Conservation (phyloP, 345 rosid genomes). For the Sonneratia alba region DNA sequence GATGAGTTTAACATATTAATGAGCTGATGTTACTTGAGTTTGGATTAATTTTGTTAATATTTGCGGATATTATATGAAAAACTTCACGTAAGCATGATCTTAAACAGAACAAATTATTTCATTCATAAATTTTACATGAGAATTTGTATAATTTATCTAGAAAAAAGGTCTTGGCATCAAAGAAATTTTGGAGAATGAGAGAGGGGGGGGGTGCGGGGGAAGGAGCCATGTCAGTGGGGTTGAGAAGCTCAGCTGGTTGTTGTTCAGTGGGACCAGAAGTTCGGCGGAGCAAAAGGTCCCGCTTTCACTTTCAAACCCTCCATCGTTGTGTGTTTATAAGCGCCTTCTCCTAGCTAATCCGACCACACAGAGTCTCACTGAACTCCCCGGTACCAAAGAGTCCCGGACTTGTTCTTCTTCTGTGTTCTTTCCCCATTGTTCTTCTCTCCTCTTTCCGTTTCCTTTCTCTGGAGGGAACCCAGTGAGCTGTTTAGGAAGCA, state of each 20-base stretch:
- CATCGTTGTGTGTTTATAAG: conserved; percentile 2
- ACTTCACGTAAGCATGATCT: neutral
- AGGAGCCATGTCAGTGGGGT: neutral
- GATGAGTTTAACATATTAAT: too few relatives aligned
- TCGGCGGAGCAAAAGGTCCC: neutral
- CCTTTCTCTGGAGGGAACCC: conserved; percentile 3
- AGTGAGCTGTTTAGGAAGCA: neutral
- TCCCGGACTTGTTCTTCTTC: neutral
- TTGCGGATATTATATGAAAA: too few relatives aligned
- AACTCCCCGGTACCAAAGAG: neutral
- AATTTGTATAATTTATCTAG: neutral
- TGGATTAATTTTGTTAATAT: too few relatives aligned
- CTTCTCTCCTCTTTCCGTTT: neutral
- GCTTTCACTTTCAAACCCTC: conserved; percentile 9
- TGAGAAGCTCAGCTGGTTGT: neutral
- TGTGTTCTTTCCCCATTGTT: neutral
- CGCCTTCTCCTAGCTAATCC: neutral
- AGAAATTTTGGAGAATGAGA: neutral
- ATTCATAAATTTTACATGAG: too few relatives aligned
- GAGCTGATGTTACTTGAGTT: neutral
- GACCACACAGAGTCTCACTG: neutral
- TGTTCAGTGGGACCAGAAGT: neutral
- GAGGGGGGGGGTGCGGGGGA: neutral
- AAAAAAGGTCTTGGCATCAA: neutral
- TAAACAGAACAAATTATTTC: neutral